Evolutionary conservation across 78 protist genomes (phyloP), one percentile per base, ranked within the genome.

Genomic region (Dictyostelium citrinum): DNA sequence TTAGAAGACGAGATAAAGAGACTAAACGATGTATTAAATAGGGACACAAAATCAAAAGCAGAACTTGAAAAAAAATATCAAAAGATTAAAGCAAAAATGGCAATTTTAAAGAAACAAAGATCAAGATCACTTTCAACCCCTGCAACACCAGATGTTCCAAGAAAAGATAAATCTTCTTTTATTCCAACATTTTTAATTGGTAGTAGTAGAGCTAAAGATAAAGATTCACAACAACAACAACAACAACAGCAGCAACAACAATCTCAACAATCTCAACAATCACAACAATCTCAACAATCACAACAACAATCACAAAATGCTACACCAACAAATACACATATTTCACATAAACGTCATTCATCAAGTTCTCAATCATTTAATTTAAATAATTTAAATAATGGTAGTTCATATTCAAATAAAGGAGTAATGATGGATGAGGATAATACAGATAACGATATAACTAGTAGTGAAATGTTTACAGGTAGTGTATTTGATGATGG

Each of bases 41-140:
- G 35, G 31, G 93, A 78, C 10, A 12, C 68, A 12, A 86, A 86
- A 67, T 7, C 8, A 8, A 86, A 68, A 78, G 29, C 24, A 9
- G 82, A 86, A 20, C 24, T 86, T 17, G 93, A 86, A 46, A 78
- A 76, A 55, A 86, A 86, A n/a, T 86, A 86, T 35, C 35, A 45
- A 31, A 86, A 86, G 51, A 24, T 86, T 1, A 86, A 86, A 46
- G 29, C 67, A 1, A 86, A 86, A 46, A 77, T 77, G 49, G 31
- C 84, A 20, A 27, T 60, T 2, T 31, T 39, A 11, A 86, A 86
- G 51, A 76, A 68, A 68, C 35, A 61, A 29, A 33, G 93, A 64
- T 61, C 81, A 43, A 60, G 80, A 31, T 86, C 93, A 41, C 29
- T 76, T 14, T 85, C 92, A 16, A 78, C 93, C 3, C 81, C 93